Conservation (phyloP, 805 yeast genomes). For the Pichia rugopelliculosa region DNA sequence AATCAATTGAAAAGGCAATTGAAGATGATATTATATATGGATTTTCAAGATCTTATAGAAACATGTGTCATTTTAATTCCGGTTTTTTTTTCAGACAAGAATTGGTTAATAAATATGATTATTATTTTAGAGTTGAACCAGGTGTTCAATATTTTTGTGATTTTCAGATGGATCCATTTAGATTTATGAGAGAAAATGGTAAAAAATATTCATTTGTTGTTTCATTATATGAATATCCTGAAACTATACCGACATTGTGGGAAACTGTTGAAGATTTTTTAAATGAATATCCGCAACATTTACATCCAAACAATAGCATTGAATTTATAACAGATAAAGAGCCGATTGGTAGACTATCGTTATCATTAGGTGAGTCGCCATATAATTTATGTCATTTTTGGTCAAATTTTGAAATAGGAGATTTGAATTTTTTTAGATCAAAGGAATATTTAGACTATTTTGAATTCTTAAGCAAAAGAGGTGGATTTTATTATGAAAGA, state of each 20-base stretch:
- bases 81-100: slow-evolving; percentile 84
- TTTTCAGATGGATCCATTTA: slow-evolving; percentile 80
- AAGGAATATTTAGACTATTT: slow-evolving; percentile 57
- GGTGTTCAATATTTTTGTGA: slow-evolving; percentile 85
- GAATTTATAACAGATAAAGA: slow-evolving; percentile 49
- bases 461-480: slow-evolving; percentile 53
- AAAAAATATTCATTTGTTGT: slow-evolving; percentile 88
- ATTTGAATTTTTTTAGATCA: slow-evolving; percentile 61
- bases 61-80: slow-evolving; percentile 93
- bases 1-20: slow-evolving; percentile 37
- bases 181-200: slow-evolving; percentile 62
- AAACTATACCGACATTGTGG: slow-evolving; percentile 86
- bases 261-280: slow-evolving; percentile 59
- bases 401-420: slow-evolving; percentile 80
- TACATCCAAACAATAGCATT: slow-evolving; percentile 59
- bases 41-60: slow-evolving; percentile 61
- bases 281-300: slow-evolving; percentile 46
- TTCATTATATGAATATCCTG: slow-evolving; percentile 70
- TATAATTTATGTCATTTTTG: slow-evolving; percentile 83
- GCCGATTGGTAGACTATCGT: slow-evolving; percentile 38
- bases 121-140: slow-evolving; percentile 95
- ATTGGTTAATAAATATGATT: slow-evolving; percentile 64
- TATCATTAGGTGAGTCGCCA: slow-evolving; percentile 25
- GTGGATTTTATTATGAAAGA: slow-evolving; percentile 79
- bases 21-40: slow-evolving; percentile 55